Percentiles rank a stretch among this genome's conserved stretches.
phyloP scores from a whole-genome alignment of 2,329 filamentous ascomycete genomes.

The Teratosphaeria nubilosa region DNA sequence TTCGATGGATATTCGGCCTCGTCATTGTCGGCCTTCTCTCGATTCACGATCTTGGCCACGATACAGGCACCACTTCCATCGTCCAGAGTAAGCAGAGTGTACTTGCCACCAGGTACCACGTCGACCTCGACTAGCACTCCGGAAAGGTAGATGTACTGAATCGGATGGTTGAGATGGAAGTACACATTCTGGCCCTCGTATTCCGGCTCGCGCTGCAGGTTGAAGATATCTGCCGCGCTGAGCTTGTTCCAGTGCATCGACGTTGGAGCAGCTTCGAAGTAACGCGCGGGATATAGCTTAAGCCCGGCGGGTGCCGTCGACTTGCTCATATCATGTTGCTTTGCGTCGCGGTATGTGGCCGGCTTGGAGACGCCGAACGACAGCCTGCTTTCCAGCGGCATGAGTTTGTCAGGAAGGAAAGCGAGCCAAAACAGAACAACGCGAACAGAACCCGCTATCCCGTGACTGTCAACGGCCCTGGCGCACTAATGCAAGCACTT shows the following conservation, averaged over 20 bases:
- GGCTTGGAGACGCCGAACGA: not conserved
- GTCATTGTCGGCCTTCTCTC: slow-evolving; percentile 18
- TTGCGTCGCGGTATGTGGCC: not conserved
- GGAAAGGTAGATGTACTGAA: slow-evolving; percentile 37
- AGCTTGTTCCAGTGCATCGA: slow-evolving; percentile 55
- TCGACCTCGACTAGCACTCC: slow-evolving; percentile 36
- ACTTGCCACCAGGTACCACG: slow-evolving; percentile 26
- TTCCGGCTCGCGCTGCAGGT: slow-evolving; percentile 35
- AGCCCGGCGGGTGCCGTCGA: not conserved
- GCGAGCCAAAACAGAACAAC: not conserved
- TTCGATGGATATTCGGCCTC: slow-evolving; percentile 24
- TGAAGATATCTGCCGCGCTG: slow-evolving; percentile 45
- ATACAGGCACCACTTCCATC: slow-evolving; percentile 51
- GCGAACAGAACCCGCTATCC: not conserved
- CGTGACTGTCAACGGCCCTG: not conserved
- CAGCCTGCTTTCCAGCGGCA: not conserved
- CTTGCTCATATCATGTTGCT: not conserved
- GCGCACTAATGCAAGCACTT: slow-evolving; percentile 3
- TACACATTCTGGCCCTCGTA: slow-evolving; percentile 48
- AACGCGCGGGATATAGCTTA: slow-evolving; percentile 47
- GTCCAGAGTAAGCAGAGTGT: slow-evolving; percentile 45
- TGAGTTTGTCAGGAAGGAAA: not conserved
- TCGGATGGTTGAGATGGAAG: slow-evolving; percentile 45
- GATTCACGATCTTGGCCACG: slow-evolving; percentile 43
- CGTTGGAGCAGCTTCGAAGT: slow-evolving; percentile 51